Evolutionary conservation across 2,329 filamentous ascomycete species (phyloP), one percentile per base, ranked within the genome.

Genomic region (Lizonia empirigonia): DNA sequence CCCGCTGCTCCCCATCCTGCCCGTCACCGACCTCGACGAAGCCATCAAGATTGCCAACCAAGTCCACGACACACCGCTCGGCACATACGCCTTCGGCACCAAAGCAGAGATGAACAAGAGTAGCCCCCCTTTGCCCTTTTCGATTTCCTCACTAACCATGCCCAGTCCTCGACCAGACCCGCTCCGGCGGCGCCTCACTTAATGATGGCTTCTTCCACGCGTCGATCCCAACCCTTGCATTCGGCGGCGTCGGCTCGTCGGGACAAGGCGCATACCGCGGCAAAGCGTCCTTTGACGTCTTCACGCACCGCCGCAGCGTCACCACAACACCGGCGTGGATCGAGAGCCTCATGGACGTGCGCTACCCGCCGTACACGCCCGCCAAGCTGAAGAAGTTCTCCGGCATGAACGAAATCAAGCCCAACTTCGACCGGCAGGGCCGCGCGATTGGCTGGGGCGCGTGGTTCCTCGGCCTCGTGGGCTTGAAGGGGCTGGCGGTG

Each of bases 1-100:
- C 6, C 94, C 94, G n/a, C 81, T 96, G 53, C 91, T 96, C 61
- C 87, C 90, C 56, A 85, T 97, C 56, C 77, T 96, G 45, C 82
- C 91, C 0, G 87, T 91, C 47, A 83, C 90, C 58, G 82, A 85
- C 62, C 79, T 97, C n/a, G 89, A 96, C 59, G 85, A 95, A 65
- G 93, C 92, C 40, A 91, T 97, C 70, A 81, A 80, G 30, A 84
- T 91, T 58, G 90, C 90, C 55, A 93, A 95, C 72, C 77, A 83
- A 46, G 83, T 97, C 39, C 87, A 96, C 73, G 82, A 86, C 42
- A 97, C 92, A 0, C 92, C 94, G 0, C 79, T 99, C 32, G 86
- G 87, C 8, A 78, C 97, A 35, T 96, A 91, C 71, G 84, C 89
- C 5, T 97, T 97, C 74, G 93, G 92, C 46, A 88, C 81, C 56